Conservation (phyloP, 2,329 filamentous ascomycete genomes). For the Chaetomium globosum region DNA sequence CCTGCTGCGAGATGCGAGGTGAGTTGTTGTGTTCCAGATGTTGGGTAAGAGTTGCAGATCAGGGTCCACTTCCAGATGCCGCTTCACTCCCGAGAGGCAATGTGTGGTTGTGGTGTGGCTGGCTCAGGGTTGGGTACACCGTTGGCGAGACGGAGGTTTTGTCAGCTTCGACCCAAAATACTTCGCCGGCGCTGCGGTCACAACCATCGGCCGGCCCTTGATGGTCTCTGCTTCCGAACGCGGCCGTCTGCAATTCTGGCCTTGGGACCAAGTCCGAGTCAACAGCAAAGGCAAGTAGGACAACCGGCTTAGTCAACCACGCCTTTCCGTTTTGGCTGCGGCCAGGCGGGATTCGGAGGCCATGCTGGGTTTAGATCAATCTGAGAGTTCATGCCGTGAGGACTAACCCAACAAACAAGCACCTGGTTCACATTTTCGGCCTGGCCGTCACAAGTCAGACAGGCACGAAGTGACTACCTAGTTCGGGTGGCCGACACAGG, state of each 20-base stretch:
- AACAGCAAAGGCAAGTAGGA: background rate
- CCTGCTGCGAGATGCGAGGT: background rate
- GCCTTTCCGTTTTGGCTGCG: conserved; percentile 25
- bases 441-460: background rate
- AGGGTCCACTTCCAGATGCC: background rate
- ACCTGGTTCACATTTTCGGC: conserved; percentile 10
- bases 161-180: conserved; percentile 1
- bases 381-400: conserved; percentile 28
- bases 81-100: background rate
- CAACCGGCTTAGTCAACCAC: background rate
- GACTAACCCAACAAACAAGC: background rate
- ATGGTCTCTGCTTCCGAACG: background rate
- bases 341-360: conserved; percentile 20
- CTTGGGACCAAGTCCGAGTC: background rate
- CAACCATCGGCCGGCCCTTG: background rate
- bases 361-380: conserved; percentile 24
- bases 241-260: background rate
- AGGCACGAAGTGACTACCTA: background rate
- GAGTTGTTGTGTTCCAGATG: background rate
- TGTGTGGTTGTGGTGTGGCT: background rate
- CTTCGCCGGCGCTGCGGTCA: conserved; percentile 15
- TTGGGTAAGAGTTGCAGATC: conserved; percentile 7
- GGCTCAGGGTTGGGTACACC: background rate
- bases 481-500: conserved; percentile 14
- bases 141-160: conserved; percentile 2